Evolutionary conservation across 495 filamentous ascomycete genomes (phyloP), one percentile per base, ranked within the genome.

Genomic region (Daldinia concentrica): DNA sequence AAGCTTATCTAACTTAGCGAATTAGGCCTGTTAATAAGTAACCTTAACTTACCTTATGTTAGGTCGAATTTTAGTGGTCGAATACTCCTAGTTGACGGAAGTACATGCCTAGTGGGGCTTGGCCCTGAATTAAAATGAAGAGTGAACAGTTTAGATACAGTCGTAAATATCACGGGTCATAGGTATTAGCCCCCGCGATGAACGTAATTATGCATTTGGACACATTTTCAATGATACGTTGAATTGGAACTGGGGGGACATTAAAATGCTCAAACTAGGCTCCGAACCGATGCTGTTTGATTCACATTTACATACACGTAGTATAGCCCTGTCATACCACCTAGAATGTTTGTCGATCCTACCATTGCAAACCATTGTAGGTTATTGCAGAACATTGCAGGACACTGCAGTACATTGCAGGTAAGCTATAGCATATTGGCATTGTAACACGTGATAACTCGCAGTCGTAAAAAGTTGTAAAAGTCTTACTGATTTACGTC

Each of bases 1-100:
- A 73, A 68, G 70, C 64, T 73, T 58, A 50, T 45, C 12, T 45
- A 52, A 51, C 52, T 64, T 62, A 30, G 50, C 43, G 43, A 52
- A 51, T 22, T 51, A 51, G 45, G 50, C 8, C 43, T 19, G 34
- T 36, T 48, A 19, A 9, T 22, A 22, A 19, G 43, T 48, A 43
- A 43, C 24, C 24, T 26, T 8, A 48, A 52, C 24, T 29, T 22
- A 26, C 50, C 50, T 29, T 29, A 52, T 29, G 26, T 29, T 30
- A 52, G 50, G 26, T 22, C 17, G n/a, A 45, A 19, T 45, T 45
- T 19, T 45, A 45, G 15, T 45, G 41, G 41, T 45, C 17, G 17
- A 48, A 17, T 9, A 22, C 19, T 48, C 6, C 8, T 48, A 48
- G 17, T 24, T 0, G 43, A 24, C 19, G 19, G 12, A 22, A 48